Evolutionary conservation across 768 basidiomycete genomes (phyloP).

Genomic region (Crepidotus variabilis): DNA sequence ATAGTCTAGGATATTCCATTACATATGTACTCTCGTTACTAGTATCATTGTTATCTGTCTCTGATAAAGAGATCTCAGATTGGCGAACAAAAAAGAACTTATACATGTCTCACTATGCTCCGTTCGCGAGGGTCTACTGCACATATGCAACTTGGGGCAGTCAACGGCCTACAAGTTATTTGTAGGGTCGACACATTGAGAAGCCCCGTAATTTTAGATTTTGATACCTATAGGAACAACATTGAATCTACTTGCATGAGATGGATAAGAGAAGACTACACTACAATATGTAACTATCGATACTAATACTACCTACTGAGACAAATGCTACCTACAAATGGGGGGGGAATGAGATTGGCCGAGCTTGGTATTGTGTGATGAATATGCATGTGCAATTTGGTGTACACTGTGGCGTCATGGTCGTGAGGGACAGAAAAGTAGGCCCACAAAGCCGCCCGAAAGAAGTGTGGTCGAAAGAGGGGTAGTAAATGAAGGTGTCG

Average conservation of each 20-base stretch:
- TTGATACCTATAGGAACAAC: constrained; percentile 13
- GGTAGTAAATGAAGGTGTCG: neutral
- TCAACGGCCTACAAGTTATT: neutral
- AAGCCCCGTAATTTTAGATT: too few relatives aligned
- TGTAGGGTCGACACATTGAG: neutral
- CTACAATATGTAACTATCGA: constrained; percentile 39
- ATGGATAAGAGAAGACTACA: constrained; percentile 37
- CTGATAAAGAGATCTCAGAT: neutral
- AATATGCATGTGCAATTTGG: neutral
- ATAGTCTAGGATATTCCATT: too few relatives aligned
- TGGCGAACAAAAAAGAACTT: too few relatives aligned
- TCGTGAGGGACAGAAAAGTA: neutral
- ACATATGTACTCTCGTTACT: too few relatives aligned
- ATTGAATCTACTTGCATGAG: constrained; percentile 52
- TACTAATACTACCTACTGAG: constrained; percentile 50
- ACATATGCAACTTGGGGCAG: too few relatives aligned
- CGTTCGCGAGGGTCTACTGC: too few relatives aligned
- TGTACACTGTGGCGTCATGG: neutral
- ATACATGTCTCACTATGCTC: too few relatives aligned
- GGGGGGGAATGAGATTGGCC: neutral
- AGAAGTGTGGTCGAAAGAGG: neutral
- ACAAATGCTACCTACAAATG: constrained; percentile 20
- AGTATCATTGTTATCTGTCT: too few relatives aligned
- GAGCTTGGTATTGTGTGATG: neutral
- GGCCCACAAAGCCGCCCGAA: neutral